Evolutionary conservation across 2,329 filamentous ascomycete genomes (phyloP), one percentile per base, ranked within the genome.

Genomic region (Colletotrichum sansevieriae): DNA sequence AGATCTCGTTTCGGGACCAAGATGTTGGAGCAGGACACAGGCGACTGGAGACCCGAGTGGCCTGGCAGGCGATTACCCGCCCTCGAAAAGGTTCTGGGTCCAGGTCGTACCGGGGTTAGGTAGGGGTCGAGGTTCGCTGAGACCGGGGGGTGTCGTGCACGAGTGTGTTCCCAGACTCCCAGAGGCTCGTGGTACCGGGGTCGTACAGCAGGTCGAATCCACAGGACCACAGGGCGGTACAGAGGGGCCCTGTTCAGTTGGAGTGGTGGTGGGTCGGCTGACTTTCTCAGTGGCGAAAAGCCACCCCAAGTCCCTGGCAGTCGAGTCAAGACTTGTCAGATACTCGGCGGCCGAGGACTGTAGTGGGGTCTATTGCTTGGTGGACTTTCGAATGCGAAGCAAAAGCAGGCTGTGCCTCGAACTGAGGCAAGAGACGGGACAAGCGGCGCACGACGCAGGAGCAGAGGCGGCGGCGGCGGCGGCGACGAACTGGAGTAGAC

Each of bases 261-360:
- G 67, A 63, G 63, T 61, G 46, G 63, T 68, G 66, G 69, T 70
- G 65, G 68, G 69, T 71, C 69, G 35, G 61, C 61, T 70, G 69
- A 69, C 69, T 71, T 60, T 58, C 60, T 58, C 57, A 71, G 69
- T 71, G 69, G 69, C 69, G 67, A 71, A 65, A 68, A 69, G 65
- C 62, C 65, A 62, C 65, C 49, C 37, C 61, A 62, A 62, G 65
- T 65, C 49, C 55, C 65, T 69, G 66, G 65, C 56, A 70, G 55
- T 61, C 49, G 68, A 70, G 64, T 70, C 68, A 68, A 63, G 63
- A 62, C 63, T 67, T 70, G 67, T 70, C 57, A 56, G 56, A 67
- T 66, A 70, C 67, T 70, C 58, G 68, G 64, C 29, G 64, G 68
- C 58, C 58, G 55, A 63, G 64, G 58, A 54, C 44, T 51, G 67